Conservation (phyloP, 768 basidiomycete genomes). For the Dendrothele bispora region DNA sequence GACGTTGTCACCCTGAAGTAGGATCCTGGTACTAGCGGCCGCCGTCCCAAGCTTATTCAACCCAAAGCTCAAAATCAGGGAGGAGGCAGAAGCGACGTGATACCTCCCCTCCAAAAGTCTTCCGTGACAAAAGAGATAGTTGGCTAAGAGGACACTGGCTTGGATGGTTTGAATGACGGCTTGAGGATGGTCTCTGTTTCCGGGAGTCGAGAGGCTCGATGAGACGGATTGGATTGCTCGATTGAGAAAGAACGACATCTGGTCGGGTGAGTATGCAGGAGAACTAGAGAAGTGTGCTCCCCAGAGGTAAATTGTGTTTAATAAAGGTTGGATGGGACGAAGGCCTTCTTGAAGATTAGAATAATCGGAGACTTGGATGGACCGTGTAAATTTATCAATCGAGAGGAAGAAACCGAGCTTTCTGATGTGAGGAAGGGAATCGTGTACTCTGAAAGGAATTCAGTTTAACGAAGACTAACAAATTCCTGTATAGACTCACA, state of each 20-base stretch:
- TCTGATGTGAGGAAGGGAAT: constrained; percentile 34
- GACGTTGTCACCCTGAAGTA: too few species aligned
- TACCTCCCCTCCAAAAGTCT: constrained; percentile 43
- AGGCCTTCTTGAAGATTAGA: too few species aligned
- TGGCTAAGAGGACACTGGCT: constrained; percentile 39
- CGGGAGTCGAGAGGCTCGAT: not conserved
- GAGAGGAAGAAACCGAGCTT: constrained; percentile 46
- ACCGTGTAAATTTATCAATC: not conserved
- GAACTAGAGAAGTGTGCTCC: constrained; percentile 9
- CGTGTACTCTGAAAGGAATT: constrained; percentile 4
- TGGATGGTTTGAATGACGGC: constrained; percentile 33
- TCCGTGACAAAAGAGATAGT: constrained; percentile 41
- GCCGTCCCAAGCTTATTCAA: too few species aligned
- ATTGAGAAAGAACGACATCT: constrained; percentile 4
- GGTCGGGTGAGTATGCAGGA: not conserved
- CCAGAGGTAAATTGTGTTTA: constrained; percentile 9
- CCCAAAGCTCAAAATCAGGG: constrained; percentile 22
- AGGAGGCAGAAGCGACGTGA: constrained; percentile 34
- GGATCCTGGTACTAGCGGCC: too few species aligned
- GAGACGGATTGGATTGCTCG: constrained; percentile 4
- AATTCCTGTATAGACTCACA: not conserved
- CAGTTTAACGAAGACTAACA: not conserved
- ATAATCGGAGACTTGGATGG: too few species aligned
- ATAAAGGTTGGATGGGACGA: constrained; percentile 4
- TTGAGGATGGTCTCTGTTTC: constrained; percentile 20